phyloP scores from a whole-genome alignment of 169 alveolate genomes.

The Besnoitia besnoiti region DNA sequence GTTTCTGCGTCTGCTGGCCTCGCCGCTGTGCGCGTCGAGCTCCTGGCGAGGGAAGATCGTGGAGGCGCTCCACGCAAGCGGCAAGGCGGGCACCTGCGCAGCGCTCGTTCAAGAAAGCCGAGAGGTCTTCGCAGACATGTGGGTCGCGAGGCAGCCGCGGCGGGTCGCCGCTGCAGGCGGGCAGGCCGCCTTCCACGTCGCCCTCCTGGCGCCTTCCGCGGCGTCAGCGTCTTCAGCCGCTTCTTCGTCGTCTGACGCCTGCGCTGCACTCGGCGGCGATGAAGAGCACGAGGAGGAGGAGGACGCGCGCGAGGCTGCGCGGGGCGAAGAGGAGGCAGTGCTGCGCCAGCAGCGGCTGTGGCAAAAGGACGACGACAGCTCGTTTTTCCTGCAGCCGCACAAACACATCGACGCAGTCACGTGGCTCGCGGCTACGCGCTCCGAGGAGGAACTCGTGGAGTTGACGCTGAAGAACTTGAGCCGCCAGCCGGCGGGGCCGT shows the following conservation, averaged over 20 bases:
- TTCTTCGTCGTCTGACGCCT: neutral
- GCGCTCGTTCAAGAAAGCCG: neutral
- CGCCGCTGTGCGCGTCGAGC: neutral
- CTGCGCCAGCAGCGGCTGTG: conserved; percentile 19
- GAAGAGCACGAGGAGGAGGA: neutral
- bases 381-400: neutral
- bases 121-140: neutral
- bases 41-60: neutral
- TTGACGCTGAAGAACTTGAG: neutral
- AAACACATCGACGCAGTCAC: neutral
- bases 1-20: neutral
- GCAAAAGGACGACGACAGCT: neutral
- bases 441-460: neutral
- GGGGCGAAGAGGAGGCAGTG: neutral
- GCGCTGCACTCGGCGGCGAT: neutral
- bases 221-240: too few species aligned
- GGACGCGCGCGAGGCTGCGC: neutral
- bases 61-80: neutral
- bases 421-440: neutral
- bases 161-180: too few species aligned
- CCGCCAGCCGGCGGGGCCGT: neutral
- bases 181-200: neutral
- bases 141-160: neutral
- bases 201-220: neutral
- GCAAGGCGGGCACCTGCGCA: neutral